Evolutionary conservation across 352 stramenopile genomes (phyloP), one percentile per base, ranked within the genome.

Genomic region (Pythium periplocum): DNA sequence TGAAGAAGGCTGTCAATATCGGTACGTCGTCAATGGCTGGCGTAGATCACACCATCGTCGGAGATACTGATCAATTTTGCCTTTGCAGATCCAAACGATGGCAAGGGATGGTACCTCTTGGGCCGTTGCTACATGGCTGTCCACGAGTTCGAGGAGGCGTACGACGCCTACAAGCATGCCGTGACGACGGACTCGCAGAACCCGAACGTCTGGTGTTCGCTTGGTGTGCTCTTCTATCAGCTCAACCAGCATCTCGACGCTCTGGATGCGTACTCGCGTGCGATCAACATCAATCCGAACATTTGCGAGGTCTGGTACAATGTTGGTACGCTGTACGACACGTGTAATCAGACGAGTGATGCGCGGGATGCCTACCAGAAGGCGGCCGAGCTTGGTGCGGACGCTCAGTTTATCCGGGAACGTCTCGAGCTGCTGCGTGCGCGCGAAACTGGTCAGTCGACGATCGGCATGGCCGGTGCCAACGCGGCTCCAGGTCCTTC

Each of bases 271-370:
- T 94, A 95, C 56, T 92, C 83, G 43, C 81, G 84, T 33, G 86
- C 86, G 43, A 93, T 96, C 70, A 95, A 95, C 64, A 91, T 95
- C 69, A 92, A 96, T 65, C 82, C 86, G 36, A 93, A 93, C 69
- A 92, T 96, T 78, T 93, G 83, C 42, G 86, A 96, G 55, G 83
- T 94, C 47, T 96, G 86, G 86, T 96, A 96, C 70, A 96, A 96
- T 61, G 84, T 96, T 4, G 86, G 86, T 45, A 94, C 86, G 37
- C 67, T 96, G 12, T 96, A 96, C 64, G 86, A 96, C 65, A 93
- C 83, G 39, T 96, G 86, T 64, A 94, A 96, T 66, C 86, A 96
- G 70, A 93, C 86, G 0, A 94, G 80, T 48, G 86, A 96, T 51
- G 86, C 86, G 36, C 80, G 85, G 6, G 82, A 94, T 45, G 86